phyloP scores from a whole-genome alignment of 2,329 filamentous ascomycete species.

The Alternaria triticimaculans region DNA sequence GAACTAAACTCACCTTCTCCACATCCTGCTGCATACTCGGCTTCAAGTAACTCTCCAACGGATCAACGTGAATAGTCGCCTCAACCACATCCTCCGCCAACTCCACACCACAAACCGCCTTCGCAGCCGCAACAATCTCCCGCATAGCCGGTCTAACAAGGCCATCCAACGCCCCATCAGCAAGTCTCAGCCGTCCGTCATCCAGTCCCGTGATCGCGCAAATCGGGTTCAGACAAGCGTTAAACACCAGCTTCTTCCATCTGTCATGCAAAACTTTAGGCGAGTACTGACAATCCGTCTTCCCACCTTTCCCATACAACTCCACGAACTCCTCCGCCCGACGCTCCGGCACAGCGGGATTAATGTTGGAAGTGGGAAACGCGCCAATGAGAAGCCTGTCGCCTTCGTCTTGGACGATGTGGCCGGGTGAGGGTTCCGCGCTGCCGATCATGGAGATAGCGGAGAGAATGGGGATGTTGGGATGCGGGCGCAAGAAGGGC shows the following conservation, averaged over 20 bases:
- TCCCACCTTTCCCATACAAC: constrained; percentile 57
- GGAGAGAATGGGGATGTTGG: constrained; percentile 60
- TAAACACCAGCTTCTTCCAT: constrained; percentile 62
- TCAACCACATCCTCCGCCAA: constrained; percentile 55
- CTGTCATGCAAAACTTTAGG: constrained; percentile 53
- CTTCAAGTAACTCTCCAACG: constrained; percentile 56
- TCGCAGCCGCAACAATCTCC: constrained; percentile 57
- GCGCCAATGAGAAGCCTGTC: constrained; percentile 61
- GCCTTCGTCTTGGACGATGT: constrained; percentile 60
- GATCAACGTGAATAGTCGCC: constrained; percentile 57
- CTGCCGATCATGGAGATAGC: constrained; percentile 62
- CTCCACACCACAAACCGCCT: constrained; percentile 51
- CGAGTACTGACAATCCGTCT: constrained; percentile 53
- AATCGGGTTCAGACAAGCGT: constrained; percentile 61
- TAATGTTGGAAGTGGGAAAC: constrained; percentile 52
- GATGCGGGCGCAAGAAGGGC: constrained; percentile 59
- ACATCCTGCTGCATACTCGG: constrained; percentile 64
- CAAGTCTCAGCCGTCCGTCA: constrained; percentile 58
- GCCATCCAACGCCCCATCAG: constrained; percentile 53
- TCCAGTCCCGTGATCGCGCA: constrained; percentile 61
- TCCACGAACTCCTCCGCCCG: constrained; percentile 54
- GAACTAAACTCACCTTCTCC: constrained; percentile 49
- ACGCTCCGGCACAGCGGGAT: constrained; percentile 23
- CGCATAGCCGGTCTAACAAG: constrained; percentile 62
- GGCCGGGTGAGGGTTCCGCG: constrained; percentile 55